A percentile compares a stretch with the other conserved stretches of the same genome.
These are phyloP conservation scores for Boletus sensibilis DNA, from an alignment of 768 basidiomycete genomes.

Conservation along the genomic window DNA sequence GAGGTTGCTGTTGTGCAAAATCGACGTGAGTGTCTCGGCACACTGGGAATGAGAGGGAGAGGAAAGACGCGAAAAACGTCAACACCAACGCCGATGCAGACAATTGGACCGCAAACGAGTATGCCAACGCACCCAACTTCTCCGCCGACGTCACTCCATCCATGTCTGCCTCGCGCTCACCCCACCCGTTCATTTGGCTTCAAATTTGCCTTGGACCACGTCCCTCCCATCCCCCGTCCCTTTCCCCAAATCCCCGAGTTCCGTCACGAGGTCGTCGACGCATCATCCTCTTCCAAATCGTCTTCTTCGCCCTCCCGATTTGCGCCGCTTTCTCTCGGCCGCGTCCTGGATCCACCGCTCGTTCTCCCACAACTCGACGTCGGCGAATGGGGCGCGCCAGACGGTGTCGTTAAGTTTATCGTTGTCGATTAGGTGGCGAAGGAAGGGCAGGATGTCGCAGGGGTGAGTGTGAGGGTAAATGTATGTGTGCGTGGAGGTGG, in stretches of 20 bases:
- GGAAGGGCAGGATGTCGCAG: constrained; percentile 33
- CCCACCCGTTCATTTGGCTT: constrained; percentile 5
- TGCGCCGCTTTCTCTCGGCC: constrained; percentile 5
- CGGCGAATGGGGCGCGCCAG: constrained; percentile 62
- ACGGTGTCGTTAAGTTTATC: constrained; percentile 61
- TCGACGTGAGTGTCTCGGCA: background rate
- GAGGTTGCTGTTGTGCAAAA: constrained; percentile 65
- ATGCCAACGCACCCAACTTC: background rate
- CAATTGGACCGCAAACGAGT: background rate
- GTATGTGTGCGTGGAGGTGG: background rate
- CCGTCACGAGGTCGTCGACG: background rate
- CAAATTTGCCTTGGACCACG: constrained; percentile 16
- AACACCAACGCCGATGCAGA: background rate
- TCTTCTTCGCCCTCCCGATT: constrained; percentile 17
- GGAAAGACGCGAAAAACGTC: background rate
- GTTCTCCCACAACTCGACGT: constrained; percentile 81
- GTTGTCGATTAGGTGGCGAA: constrained; percentile 51
- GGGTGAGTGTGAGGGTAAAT: constrained; percentile 18
- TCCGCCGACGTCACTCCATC: constrained; percentile 14
- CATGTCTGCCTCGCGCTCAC: constrained; percentile 18
- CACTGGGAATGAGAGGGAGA: background rate
- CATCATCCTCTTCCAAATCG: background rate
- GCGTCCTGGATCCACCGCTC: constrained; percentile 53
- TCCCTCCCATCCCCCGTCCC: background rate
- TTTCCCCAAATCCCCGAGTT: background rate